These are phyloP conservation scores for Diaporthe nobilis DNA, from an alignment of 2,329 filamentous ascomycete species.

Conservation along the genomic window DNA sequence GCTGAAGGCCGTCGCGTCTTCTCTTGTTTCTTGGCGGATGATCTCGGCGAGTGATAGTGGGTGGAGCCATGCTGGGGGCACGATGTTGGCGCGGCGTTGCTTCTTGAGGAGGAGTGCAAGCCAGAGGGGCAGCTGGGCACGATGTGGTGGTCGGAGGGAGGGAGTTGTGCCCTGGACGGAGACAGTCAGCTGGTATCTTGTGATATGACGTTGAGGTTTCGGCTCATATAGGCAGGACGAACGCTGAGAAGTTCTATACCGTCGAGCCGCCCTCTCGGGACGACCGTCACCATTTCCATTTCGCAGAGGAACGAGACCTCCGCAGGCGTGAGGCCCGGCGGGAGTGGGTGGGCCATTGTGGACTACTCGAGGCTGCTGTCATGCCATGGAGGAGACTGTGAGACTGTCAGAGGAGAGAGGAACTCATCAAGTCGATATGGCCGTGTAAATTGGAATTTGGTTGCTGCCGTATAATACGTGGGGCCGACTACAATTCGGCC, in stretches of 20 bases:
- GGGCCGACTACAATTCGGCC: not conserved
- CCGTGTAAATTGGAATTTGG: not conserved
- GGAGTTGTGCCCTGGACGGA: constrained; percentile 79
- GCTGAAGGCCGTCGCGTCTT: constrained; percentile 80
- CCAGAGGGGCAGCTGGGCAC: constrained; percentile 88
- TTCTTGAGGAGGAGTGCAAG: constrained; percentile 95
- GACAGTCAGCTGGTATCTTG: constrained; percentile 27
- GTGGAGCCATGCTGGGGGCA: constrained; percentile 90
- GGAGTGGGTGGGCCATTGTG: constrained; percentile 65
- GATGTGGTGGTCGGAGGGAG: constrained; percentile 83
- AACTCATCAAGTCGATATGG: not conserved
- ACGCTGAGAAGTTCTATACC: constrained; percentile 88
- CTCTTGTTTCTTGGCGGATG: constrained; percentile 83
- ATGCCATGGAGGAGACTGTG: constrained; percentile 36
- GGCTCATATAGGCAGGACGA: constrained; percentile 57
- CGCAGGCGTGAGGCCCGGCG: constrained; percentile 77
- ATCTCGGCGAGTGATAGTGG: constrained; percentile 82
- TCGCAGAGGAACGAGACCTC: constrained; percentile 97
- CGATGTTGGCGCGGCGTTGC: constrained; percentile 92
- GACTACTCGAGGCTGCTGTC: constrained; percentile 10
- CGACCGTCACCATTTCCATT: constrained; percentile 95
- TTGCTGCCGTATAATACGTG: not conserved
- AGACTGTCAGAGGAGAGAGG: not conserved
- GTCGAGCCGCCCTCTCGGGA: constrained; percentile 92
- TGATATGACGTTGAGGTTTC: constrained; percentile 30